phyloP scores from a whole-genome alignment of 2,329 filamentous ascomycete species.

The Dactylellina cionopaga region DNA sequence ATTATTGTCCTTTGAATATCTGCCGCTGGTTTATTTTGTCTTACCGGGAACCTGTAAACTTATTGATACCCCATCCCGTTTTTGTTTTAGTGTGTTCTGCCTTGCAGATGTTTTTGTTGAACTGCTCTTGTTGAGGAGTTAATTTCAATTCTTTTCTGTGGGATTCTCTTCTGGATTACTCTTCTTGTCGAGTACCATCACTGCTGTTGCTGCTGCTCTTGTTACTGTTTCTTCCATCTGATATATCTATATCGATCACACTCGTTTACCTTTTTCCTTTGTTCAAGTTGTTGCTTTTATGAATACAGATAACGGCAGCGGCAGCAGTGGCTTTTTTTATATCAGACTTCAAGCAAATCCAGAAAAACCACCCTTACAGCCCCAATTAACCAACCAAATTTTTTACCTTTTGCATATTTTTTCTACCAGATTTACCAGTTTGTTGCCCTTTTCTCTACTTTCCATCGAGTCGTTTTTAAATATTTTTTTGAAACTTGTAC shows the following conservation, averaged over 20 bases:
- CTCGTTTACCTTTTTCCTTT: conserved; percentile 40
- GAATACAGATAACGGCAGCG: conserved; percentile 2
- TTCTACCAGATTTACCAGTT: too few relatives aligned
- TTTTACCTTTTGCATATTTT: too few relatives aligned
- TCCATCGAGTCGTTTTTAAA: too few relatives aligned
- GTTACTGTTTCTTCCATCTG: not conserved
- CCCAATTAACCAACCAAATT: too few relatives aligned
- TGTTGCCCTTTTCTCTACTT: too few relatives aligned
- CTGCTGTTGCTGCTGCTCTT: conserved; percentile 11
- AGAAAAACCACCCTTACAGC: not conserved
- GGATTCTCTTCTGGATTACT: not conserved
- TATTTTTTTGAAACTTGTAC: too few relatives aligned
- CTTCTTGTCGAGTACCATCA: too few relatives aligned
- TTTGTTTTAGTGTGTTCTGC: too few relatives aligned
- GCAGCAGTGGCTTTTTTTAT: too few relatives aligned
- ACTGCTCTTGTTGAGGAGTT: conserved; percentile 2
- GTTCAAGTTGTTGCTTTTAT: conserved; percentile 18
- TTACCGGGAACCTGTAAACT: conserved; percentile 33
- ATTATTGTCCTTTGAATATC: conserved; percentile 29
- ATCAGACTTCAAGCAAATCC: conserved; percentile 3
- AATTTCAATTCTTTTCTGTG: conserved; percentile 11
- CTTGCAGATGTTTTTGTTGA: too few relatives aligned
- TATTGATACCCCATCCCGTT: conserved; percentile 51
- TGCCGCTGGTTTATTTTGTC: conserved; percentile 4
- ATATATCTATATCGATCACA: conserved; percentile 12